A percentile compares a stretch with the other conserved stretches of the same genome.
These are phyloP conservation scores for Schizothecium vesticola DNA, from an alignment of 495 filamentous ascomycete species.

Conservation along the genomic window DNA sequence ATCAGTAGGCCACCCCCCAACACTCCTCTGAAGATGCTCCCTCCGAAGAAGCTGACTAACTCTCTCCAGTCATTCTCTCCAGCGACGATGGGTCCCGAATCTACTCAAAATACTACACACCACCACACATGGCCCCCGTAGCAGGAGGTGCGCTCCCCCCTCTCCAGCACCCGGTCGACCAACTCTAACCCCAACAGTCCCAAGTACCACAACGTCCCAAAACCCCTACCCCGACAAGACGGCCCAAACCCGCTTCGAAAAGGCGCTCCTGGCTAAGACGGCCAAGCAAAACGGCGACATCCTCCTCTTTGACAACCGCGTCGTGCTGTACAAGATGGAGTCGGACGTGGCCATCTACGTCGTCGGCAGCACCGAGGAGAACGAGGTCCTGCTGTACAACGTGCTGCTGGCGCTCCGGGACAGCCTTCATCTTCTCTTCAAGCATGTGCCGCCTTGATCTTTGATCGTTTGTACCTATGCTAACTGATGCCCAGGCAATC, in stretches of 20 bases:
- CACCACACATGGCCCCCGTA: constrained; percentile 60
- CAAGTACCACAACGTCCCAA: constrained; percentile 22
- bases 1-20: constrained; percentile 52
- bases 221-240: constrained; percentile 88
- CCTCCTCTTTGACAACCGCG: constrained; percentile 89
- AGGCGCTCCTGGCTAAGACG: constrained; percentile 92
- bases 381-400: constrained; percentile 93
- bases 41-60: neutral
- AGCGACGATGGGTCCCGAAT: constrained; percentile 84
- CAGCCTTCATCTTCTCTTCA: constrained; percentile 84
- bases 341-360: constrained; percentile 97
- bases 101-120: constrained; percentile 91
- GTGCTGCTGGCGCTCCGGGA: constrained; percentile 85
- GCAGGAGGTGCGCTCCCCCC: constrained; percentile 11
- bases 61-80: constrained; percentile 50
- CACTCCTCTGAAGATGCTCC: neutral
- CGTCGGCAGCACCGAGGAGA: constrained; percentile 79
- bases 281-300: constrained; percentile 92
- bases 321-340: constrained; percentile 97
- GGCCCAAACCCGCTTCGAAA: constrained; percentile 92
- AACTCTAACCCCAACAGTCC: constrained; percentile 12
- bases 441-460: constrained; percentile 27
- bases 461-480: neutral
- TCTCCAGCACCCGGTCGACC: neutral
- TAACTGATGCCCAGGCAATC: constrained; percentile 48